Percentiles rank a stretch among this genome's conserved stretches.
These are phyloP conservation scores for Tricholomella constricta DNA, from an alignment of 768 basidiomycete genomes.

Conservation along the genomic window DNA sequence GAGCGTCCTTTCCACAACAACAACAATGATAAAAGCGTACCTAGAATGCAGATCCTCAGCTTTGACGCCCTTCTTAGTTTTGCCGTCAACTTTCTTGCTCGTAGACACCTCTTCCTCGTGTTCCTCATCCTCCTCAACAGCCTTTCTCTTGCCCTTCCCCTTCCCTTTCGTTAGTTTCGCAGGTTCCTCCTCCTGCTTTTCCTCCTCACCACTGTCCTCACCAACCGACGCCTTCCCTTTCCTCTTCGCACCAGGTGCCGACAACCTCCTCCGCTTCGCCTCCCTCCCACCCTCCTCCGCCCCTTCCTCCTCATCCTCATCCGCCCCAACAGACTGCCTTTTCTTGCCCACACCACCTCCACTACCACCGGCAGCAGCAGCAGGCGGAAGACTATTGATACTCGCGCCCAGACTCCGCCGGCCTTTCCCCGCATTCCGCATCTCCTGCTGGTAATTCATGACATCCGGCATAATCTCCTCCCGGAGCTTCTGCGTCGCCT, in stretches of 20 bases:
- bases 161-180: conserved; percentile 13
- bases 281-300: conserved; percentile 8
- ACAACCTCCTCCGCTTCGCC: conserved; percentile 11
- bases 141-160: conserved; percentile 24
- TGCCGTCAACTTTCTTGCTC: conserved; percentile 3
- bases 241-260: conserved; percentile 11
- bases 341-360: conserved; percentile 13
- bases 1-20: neutral
- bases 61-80: conserved; percentile 23
- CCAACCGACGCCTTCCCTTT: conserved; percentile 15
- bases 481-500: conserved; percentile 55
- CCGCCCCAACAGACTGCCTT: conserved; percentile 4
- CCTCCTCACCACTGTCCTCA: conserved; percentile 12
- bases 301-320: conserved; percentile 15
- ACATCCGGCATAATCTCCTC: conserved; percentile 80
- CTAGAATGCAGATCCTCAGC: conserved; percentile 13
- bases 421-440: conserved; percentile 44
- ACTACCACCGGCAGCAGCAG: too few species aligned
- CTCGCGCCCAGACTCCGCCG: conserved; percentile 32
- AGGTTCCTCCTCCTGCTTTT: conserved; percentile 11
- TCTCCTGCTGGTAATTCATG: conserved; percentile 66
- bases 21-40: neutral
- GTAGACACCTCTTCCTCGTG: conserved; percentile 2
- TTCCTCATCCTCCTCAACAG: conserved; percentile 9
- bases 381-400: conserved; percentile 20